Evolutionary conservation across 768 basidiomycete species (phyloP), one percentile per base, ranked within the genome.

Genomic region (Kwoniella botswanensis): DNA sequence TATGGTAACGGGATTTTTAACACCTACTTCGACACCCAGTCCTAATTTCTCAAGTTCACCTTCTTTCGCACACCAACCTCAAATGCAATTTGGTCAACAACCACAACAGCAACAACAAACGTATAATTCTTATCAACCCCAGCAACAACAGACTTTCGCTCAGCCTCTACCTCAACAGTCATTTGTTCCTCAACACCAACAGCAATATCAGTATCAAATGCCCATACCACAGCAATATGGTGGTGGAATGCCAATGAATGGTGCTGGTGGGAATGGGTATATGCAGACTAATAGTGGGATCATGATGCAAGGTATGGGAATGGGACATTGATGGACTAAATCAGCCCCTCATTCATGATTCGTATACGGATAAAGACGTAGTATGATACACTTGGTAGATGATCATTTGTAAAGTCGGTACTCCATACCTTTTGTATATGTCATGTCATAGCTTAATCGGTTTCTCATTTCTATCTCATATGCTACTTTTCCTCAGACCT

Each of bases 281-380:
- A 43, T 55, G 26, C 63, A 65, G 50, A 24, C n/a, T n/a, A 41
- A 54, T 11, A 22, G 42, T 17, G 43, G 46, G 18, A 63, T 63
- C 21, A 46, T 41, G 46, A 52, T 46, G 46, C 41, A 24, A 42
- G 54, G 64, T 53, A 65, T 65, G 52, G 63, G 63, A 41, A 64
- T 64, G 63, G 50, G 50, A 21, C 21, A 52, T 52, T 44, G 42
- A 52, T 61, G 57, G 35, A 35, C 35, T 35, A 35, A 35, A 7
- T 4, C 1, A 35, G 35, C 35, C 35, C 7, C 35, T 35, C 35
- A 7, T 6, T 35, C 35, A 35, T 35, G 35, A 17, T 50, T 4
- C 18, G 12, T 22, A 24, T 22, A 24, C 46, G 18, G 21, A 35
- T 35, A 57, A 57, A 13, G 56, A 35, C 29, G 56, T 35, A 35